Evolutionary conservation across 441 rosid genomes (phyloP).

Genomic region (Rhodomyrtus psidioides): DNA sequence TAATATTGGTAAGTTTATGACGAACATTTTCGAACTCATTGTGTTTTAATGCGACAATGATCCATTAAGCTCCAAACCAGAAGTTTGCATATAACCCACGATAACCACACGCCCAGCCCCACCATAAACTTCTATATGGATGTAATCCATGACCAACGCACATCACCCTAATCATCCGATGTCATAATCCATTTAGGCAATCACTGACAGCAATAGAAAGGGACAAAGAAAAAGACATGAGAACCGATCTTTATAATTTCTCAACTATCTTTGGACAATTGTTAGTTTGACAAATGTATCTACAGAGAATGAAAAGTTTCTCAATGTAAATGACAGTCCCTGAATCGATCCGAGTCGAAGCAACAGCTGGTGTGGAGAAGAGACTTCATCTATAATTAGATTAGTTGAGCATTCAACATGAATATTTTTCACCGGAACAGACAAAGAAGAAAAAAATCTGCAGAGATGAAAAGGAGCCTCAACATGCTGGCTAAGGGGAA

Average conservation of each 20-base stretch:
- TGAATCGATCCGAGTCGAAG: background rate
- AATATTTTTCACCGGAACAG: constrained; percentile 15
- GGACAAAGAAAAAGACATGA: background rate
- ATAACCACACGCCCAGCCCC: no score
- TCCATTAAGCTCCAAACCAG: background rate
- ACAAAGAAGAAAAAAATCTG: constrained; percentile 3
- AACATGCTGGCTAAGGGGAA: background rate
- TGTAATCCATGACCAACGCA: background rate
- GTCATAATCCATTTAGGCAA: background rate
- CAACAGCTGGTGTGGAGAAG: background rate
- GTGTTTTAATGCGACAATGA: background rate
- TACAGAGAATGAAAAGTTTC: background rate
- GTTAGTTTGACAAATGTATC: background rate
- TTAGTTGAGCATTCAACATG: constrained; percentile 38
- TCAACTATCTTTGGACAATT: background rate
- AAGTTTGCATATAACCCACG: no score
- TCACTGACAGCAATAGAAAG: background rate
- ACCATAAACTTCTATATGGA: background rate
- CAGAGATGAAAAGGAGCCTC: background rate
- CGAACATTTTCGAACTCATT: background rate
- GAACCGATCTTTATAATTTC: background rate
- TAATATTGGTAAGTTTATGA: background rate
- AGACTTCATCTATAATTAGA: constrained; percentile 37
- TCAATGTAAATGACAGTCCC: background rate
- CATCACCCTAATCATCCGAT: background rate